phyloP scores from a whole-genome alignment of 768 basidiomycete genomes.

The Kwoniella pini region DNA sequence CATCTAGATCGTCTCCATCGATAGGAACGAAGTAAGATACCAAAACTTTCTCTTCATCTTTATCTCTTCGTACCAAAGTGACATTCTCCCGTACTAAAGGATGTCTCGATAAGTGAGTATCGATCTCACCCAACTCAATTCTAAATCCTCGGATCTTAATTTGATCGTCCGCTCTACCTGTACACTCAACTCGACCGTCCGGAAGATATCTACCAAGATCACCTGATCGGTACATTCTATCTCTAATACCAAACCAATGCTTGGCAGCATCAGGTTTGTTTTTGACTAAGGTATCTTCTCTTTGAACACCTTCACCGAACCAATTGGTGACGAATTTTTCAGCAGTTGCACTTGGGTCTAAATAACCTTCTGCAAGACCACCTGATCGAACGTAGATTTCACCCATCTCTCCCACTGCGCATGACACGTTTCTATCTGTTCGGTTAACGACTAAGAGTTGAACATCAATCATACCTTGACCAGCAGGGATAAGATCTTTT shows the following conservation, averaged over 20 bases:
- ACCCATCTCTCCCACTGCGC: constrained; percentile 93
- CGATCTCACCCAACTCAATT: constrained; percentile 97
- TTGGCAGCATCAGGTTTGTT: constrained; percentile 61
- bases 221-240: constrained; percentile 96
- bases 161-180: constrained; percentile 95
- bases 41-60: constrained; percentile 98
- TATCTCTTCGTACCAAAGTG: constrained; percentile 91
- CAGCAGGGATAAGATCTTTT: constrained; percentile 98
- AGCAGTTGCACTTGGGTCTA: constrained; percentile 74
- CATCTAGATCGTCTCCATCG: constrained; percentile 65
- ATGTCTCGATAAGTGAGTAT: constrained; percentile 91
- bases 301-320: constrained; percentile 64
- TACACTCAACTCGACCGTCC: constrained; percentile 91
- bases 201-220: constrained; percentile 94
- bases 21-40: constrained; percentile 96
- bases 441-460: constrained; percentile 96
- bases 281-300: constrained; percentile 71
- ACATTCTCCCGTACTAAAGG: constrained; percentile 96
- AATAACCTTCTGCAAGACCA: constrained; percentile 91
- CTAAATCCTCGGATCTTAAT: constrained; percentile 99
- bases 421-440: constrained; percentile 75
- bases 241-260: constrained; percentile 92
- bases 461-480: constrained; percentile 95
- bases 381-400: constrained; percentile 98
- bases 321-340: constrained; percentile 96